Conservation (phyloP, 2,329 filamentous ascomycete species). For the Colletotrichum agaves region DNA sequence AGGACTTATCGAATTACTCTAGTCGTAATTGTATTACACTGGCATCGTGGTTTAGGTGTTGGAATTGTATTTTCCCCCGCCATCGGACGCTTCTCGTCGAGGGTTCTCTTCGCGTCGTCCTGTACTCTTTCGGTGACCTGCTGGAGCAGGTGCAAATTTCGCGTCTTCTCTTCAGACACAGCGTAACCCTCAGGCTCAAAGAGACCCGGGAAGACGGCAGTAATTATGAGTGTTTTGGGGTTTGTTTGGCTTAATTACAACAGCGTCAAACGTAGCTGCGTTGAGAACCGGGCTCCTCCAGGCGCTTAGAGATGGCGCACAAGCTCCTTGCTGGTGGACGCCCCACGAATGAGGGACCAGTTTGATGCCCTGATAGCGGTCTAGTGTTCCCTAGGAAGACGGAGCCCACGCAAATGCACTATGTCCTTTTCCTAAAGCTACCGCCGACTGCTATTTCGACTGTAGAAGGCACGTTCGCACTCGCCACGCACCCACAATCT, state of each 20-base stretch:
- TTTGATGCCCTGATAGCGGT: neutral
- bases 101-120: constrained; percentile 42
- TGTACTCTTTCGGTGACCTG: constrained; percentile 43
- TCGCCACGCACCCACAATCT: neutral
- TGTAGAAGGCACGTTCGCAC: no score
- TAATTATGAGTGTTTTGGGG: no score
- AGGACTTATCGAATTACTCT: neutral
- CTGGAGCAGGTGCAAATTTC: constrained; percentile 41
- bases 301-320: neutral
- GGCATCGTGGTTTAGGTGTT: constrained; percentile 41
- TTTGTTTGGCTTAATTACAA: no score
- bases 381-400: neutral
- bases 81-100: constrained; percentile 42
- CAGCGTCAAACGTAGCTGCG: neutral
- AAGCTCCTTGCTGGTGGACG: neutral
- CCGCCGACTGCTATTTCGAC: neutral
- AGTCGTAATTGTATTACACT: neutral
- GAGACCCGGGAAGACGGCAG: constrained; percentile 45
- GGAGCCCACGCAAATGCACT: neutral
- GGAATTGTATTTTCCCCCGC: constrained; percentile 48
- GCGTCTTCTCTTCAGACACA: neutral
- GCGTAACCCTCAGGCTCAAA: constrained; percentile 22
- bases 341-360: no score
- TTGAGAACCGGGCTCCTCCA: neutral
- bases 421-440: neutral